Conservation (phyloP, 2,329 filamentous ascomycete species). For the Samsoniella hepiali region DNA sequence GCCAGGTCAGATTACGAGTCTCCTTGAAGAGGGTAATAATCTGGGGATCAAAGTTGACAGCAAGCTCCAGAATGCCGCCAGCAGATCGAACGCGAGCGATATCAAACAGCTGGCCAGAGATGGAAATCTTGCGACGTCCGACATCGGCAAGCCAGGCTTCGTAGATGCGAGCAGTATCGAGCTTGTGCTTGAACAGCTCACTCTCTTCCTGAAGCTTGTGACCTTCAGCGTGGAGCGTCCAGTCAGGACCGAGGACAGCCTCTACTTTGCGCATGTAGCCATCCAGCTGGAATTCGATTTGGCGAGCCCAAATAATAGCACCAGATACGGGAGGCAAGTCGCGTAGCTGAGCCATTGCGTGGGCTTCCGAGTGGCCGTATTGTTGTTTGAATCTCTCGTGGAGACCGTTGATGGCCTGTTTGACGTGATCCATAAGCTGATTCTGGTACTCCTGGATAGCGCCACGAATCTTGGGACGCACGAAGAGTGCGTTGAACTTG, state of each 20-base stretch:
- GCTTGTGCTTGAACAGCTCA: constrained; percentile 90
- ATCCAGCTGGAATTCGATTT: constrained; percentile 94
- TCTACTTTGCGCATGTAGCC: constrained; percentile 99
- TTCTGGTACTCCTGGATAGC: constrained; percentile 98
- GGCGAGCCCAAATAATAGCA: constrained; percentile 94
- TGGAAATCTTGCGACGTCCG: constrained; percentile 81
- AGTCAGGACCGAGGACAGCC: constrained; percentile 90
- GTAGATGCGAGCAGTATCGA: constrained; percentile 90
- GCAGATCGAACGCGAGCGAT: constrained; percentile 86
- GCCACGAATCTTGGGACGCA: constrained; percentile 96
- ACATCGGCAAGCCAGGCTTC: constrained; percentile 95
- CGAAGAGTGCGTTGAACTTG: constrained; percentile 98
- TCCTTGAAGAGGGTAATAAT: constrained; percentile 99
- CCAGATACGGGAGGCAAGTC: constrained; percentile 95
- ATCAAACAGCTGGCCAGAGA: constrained; percentile 86
- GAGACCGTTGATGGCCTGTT: constrained; percentile 86
- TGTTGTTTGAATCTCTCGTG: constrained; percentile 99
- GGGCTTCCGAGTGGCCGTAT: constrained; percentile 95
- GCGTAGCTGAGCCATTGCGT: constrained; percentile 95
- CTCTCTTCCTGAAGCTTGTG: constrained; percentile 91
- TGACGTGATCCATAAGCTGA: constrained; percentile 96
- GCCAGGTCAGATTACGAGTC: constrained; percentile 91
- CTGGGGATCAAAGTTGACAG: constrained; percentile 95
- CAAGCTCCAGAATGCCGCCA: constrained; percentile 81
- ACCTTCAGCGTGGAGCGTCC: constrained; percentile 90